Base-by-base conservation (phyloP, 495 filamentous ascomycete genomes). In the Neurospora sp. region DNA sequence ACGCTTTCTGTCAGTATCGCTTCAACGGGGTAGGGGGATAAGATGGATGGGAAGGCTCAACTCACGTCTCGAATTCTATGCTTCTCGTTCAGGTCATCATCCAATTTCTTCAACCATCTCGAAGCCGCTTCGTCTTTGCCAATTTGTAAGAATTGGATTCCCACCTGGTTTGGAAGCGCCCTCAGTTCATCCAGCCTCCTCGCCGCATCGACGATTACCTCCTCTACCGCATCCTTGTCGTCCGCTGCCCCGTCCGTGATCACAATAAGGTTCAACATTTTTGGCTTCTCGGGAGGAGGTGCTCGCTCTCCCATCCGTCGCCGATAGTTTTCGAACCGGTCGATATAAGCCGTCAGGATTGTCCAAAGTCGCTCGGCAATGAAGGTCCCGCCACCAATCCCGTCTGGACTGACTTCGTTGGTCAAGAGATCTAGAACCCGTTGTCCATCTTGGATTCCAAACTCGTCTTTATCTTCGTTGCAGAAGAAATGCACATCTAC, bases 401-500 rank as follows among this genome's bases (percentile, higher is more conserved):
- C 79, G 42, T 75, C 74, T 74, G 79, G 93, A 1, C 78, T 77
- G 1, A 93, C 89, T 5, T 79, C 79, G 9, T 82, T 74, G 81
- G 93, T 93, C 74, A 94, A 90, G 20, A 87, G 81, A n/a, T 83
- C 83, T 10, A 97, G 89, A 9, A 84, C 82, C 3, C 75, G 75
- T 5, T 90, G 82, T 0, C 83, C 82, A 1, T 80, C 87, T 71
- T 92, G 85, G 73, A 91, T 88, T 11, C 75, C 79, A 77, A 77
- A 69, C 46, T 70, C 37, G 69, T 84, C 78, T 16, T 75, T 72
- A 11, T 79, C 77, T 16, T 81, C 82, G 74, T 84, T 75, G 82
- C 95, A 96, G 35, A 97, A 85, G 82, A 97, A 97, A 82, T 90
- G 90, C 78, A 97, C 87, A 77, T 96, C 93, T 74, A 97, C 91